Evolutionary conservation across 2,329 filamentous ascomycete genomes (phyloP).

Genomic region (Clonostachys rosea): DNA sequence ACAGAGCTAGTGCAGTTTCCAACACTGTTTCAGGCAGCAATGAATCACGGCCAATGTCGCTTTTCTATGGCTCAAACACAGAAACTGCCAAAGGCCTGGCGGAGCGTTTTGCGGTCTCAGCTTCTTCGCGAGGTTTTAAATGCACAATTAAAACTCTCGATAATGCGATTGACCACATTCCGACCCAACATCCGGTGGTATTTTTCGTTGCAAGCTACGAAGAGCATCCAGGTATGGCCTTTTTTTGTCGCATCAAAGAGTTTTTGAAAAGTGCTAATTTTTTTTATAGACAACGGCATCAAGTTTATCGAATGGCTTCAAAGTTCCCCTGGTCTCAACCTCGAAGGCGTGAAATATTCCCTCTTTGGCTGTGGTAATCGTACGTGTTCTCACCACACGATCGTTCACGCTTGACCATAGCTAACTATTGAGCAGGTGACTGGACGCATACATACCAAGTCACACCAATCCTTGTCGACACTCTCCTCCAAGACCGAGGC

Average conservation of each 20-base stretch:
- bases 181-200: slow-evolving; percentile 53
- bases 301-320: slow-evolving; percentile 66
- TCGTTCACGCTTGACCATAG: slow-evolving; percentile 61
- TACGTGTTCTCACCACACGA: slow-evolving; percentile 35
- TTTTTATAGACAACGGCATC: slow-evolving; percentile 64
- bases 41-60: slow-evolving; percentile 26
- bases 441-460: slow-evolving; percentile 34
- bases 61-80: slow-evolving; percentile 38
- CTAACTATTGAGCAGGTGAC: slow-evolving; percentile 53
- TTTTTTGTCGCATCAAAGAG: too few relatives aligned
- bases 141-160: slow-evolving; percentile 49
- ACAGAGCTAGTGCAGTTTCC: too few relatives aligned
- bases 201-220: slow-evolving; percentile 65
- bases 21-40: too few relatives aligned
- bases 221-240: slow-evolving; percentile 49
- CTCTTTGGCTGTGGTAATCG: slow-evolving; percentile 64
- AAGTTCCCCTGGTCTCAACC: slow-evolving; percentile 35
- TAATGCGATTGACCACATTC: slow-evolving; percentile 42
- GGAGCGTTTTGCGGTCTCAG: slow-evolving; percentile 55
- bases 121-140: slow-evolving; percentile 55
- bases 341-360: slow-evolving; percentile 52
- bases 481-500: slow-evolving; percentile 29
- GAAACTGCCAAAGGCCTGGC: slow-evolving; percentile 71
- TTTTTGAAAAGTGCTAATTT: too few relatives aligned
- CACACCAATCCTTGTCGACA: slow-evolving; percentile 25